Evolutionary conservation across 106 monocot species (phyloP), one percentile per base, ranked within the genome.

Genomic region (Phalaenopsis equestris): DNA sequence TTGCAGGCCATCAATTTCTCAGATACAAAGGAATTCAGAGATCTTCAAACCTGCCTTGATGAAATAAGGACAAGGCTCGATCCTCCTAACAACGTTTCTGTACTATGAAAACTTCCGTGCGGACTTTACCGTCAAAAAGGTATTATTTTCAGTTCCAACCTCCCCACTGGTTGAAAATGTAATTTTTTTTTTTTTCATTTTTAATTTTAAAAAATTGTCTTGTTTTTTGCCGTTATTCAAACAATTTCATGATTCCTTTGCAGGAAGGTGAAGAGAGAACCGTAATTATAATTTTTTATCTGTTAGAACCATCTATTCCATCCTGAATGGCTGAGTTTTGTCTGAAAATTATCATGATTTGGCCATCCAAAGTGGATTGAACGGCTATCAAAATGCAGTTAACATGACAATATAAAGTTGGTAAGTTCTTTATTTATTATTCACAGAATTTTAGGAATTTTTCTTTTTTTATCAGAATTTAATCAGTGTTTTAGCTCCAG

Each of bases 1-100:
- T 79, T 85, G 55, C 86, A 94, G 97, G 97, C 92, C 30, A 77
- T 78, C 21, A 82, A 94, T 56, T 98, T 98, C 81, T 75, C 83
- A 12, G 85, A 88, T 38, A 94, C 89, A 0, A 79, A 88, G 4
- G 97, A 94, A 80, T 89, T 82, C 56, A 77, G 45, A 48, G 78
- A 74, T 68, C 94, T 98, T 46, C 79, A 87, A 47, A 52, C 78
- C 41, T 98, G 87, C 67, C 90, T 90, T 58, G 87, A 86, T 52
- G 90, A 94, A 88, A 70, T 98, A 72, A 88, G 77, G 80, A 76
- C 70, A 65, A 76, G 17, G 7, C 76, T 91, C 8, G 73, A 42
- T 79, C 14, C 81, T 41, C 15, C 68, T 78, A 72, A 81, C 23
- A 46, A 0, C 30, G 78, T 43, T 45, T 74, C 74, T 42, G 19